phyloP scores from a whole-genome alignment of 1,284 basidiomycete species.

The Sanguinoderma infundibulare region DNA sequence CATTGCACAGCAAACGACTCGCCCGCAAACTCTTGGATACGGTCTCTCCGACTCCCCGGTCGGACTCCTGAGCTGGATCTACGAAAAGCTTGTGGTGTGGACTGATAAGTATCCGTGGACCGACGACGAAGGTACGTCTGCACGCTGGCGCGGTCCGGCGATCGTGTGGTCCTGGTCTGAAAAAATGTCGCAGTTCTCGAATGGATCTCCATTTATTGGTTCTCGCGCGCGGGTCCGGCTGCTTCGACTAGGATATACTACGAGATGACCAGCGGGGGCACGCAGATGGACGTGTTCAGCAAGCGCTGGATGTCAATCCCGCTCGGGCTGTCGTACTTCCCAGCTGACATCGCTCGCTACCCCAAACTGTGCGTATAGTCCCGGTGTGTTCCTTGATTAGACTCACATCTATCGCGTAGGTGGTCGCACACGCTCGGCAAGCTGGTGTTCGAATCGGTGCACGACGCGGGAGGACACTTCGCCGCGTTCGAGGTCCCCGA shows the following conservation, averaged over 20 bases:
- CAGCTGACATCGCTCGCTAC: conserved; percentile 29
- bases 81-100: not conserved
- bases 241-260: conserved; percentile 43
- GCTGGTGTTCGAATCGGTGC: conserved; percentile 29
- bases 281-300: not conserved
- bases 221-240: conserved; percentile 52
- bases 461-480: conserved; percentile 37
- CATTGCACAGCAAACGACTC: conserved; percentile 44
- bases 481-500: conserved; percentile 36
- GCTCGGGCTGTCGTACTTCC: conserved; percentile 39
- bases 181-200: conserved; percentile 4
- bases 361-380: conserved; percentile 33
- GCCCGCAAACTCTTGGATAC: conserved; percentile 63
- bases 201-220: conserved; percentile 55
- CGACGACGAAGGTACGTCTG: conserved; percentile 3
- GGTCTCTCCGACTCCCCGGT: conserved; percentile 58
- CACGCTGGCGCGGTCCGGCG: no score
- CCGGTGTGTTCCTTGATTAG: not conserved
- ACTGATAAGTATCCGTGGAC: not conserved
- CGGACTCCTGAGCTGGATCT: conserved; percentile 46
- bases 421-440: conserved; percentile 29
- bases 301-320: conserved; percentile 29
- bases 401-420: conserved; percentile 46
- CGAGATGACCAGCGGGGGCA: conserved; percentile 35
- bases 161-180: not conserved